phyloP scores from a whole-genome alignment of 148 eudicot species.

The Camellia lanceoleosa region DNA sequence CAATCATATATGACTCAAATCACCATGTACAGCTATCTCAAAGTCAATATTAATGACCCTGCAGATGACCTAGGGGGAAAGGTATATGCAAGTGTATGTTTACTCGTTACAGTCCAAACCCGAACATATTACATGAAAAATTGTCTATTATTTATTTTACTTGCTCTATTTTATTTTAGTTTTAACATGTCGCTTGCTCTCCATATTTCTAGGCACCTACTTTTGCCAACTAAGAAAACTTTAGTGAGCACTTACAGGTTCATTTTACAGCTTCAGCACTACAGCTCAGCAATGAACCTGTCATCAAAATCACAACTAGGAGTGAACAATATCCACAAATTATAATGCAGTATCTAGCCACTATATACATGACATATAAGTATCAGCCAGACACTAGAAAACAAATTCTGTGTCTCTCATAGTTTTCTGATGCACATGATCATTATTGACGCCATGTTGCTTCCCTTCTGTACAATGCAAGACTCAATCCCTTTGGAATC shows the following conservation, averaged over 20 bases:
- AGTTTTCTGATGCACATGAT: background rate
- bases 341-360: background rate
- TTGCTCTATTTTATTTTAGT: no score
- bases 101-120: background rate
- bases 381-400: background rate
- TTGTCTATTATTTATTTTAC: background rate
- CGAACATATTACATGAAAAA: background rate
- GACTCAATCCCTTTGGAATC: background rate
- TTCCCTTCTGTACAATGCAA: constrained; percentile 2
- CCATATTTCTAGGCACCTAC: background rate
- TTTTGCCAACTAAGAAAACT: background rate
- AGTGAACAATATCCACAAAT: background rate
- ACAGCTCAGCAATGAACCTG: background rate
- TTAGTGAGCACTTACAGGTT: background rate
- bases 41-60: background rate
- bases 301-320: background rate
- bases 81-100: background rate
- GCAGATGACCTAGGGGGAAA: background rate
- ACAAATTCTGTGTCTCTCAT: background rate
- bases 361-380: background rate
- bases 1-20: background rate
- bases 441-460: background rate
- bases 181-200: background rate
- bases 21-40: background rate
- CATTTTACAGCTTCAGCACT: background rate